Base-by-base conservation (phyloP, 192 early-diverging fungal species). In the Borealophlyctis nickersoniae region DNA sequence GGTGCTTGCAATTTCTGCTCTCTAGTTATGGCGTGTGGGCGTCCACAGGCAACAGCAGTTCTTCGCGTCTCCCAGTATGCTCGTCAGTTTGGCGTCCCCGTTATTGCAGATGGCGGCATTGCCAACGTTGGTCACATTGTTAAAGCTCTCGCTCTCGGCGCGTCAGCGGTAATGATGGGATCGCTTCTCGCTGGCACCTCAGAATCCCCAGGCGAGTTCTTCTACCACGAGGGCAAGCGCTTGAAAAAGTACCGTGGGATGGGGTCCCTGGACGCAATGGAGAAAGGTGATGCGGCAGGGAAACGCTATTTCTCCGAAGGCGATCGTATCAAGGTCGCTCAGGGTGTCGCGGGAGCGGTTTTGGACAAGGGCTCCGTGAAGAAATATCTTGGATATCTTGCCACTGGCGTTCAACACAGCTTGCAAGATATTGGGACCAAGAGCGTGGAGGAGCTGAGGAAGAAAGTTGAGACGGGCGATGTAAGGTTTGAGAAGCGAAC, bases 201-300 rank as follows among this genome's bases (percentile, higher is more conserved):
- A 49, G 96, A 98, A 76, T 88, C 93, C 26, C 96, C 96, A 33
- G 96, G 96, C 50, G 94, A 95, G 60, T 98, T 95, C 89, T 98
- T 93, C 71, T 98, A 94, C 87, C 87, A 93, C 70, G 93, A 98
- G 48, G 96, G 96, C 60, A 87, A 96, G 81, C 88, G 94, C 48
- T 75, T 98, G 67, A 98, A 98, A 80, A 92, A 91, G 81, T 98
- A 98, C 87, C 93, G 96, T 64, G 96, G 96, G 58, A 98, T 98
- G 96, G 96, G 96, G 11, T 92, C 91, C 13, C 81, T 98, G 35
- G 96, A 98, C 72, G 96, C 96, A 35, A 98, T 98, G 96, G 86
- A 90, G 69, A 85, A 80, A 72, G 84, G 79, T 16, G 85, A 86
- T 54, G 80, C 80, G 14, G 80, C 80, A 29, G 88, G 88, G 22